phyloP scores from a whole-genome alignment of 768 basidiomycete species.

The Phanerochaete carnosa region DNA sequence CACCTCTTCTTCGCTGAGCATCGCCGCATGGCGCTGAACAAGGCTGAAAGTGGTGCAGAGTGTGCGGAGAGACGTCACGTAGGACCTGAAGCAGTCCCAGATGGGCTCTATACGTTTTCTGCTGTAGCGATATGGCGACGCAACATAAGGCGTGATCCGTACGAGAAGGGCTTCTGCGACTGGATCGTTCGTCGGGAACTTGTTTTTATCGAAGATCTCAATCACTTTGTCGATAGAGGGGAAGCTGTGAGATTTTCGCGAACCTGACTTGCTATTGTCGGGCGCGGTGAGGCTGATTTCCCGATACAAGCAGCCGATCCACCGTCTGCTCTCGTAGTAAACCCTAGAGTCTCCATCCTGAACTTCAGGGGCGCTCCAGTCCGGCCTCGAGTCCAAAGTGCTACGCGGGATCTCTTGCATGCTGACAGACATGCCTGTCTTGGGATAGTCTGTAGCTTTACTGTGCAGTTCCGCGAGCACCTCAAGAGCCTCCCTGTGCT shows the following conservation, averaged over 20 bases:
- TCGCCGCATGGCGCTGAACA: constrained; percentile 34
- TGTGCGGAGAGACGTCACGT: constrained; percentile 40
- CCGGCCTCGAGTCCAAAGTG: constrained; percentile 36
- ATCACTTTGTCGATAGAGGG: neutral
- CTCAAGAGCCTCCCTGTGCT: neutral
- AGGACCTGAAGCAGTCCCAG: constrained; percentile 26
- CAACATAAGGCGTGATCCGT: constrained; percentile 16
- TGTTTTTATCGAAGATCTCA: neutral
- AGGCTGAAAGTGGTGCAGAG: constrained; percentile 45
- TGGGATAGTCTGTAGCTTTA: constrained; percentile 60
- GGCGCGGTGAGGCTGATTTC: constrained; percentile 45
- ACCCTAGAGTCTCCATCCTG: constrained; percentile 23
- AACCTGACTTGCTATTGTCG: neutral
- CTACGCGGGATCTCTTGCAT: constrained; percentile 37
- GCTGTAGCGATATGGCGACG: neutral
- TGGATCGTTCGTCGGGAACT: neutral
- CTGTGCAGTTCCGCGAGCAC: constrained; percentile 53
- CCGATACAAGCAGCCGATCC: constrained; percentile 58
- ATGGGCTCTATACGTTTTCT: constrained; percentile 2
- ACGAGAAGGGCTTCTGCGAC: constrained; percentile 11
- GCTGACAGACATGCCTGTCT: constrained; percentile 35
- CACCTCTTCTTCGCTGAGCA: constrained; percentile 58
- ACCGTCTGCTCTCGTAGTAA: constrained; percentile 48
- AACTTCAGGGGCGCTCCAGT: constrained; percentile 65
- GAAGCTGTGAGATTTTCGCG: constrained; percentile 13